Evolutionary conservation across 116 monocot genomes (phyloP).

Genomic region (Phalaenopsis hybrid): DNA sequence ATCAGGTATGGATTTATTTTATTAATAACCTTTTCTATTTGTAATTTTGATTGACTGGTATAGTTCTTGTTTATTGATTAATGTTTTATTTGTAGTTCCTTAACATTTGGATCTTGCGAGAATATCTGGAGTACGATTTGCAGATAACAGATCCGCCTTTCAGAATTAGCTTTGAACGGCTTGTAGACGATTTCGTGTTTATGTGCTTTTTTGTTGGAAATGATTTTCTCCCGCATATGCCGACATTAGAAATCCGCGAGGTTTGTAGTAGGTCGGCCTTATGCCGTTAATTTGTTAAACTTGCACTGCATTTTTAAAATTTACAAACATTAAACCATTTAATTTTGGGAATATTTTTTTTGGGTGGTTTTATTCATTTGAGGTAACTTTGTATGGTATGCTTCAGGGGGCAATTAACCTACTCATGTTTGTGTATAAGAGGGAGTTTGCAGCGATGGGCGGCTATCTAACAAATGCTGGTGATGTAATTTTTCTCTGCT

Average conservation of each 20-base stretch:
- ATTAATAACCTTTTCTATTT: neutral
- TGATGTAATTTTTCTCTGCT: conserved; percentile 59
- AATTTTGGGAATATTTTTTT: conserved; percentile 1
- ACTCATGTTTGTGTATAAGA: conserved; percentile 78
- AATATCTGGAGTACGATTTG: conserved; percentile 87
- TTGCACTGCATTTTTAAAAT: neutral
- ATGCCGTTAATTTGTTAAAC: neutral
- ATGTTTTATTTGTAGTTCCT: conserved; percentile 53
- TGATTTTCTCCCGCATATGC: conserved; percentile 99
- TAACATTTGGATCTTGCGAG: conserved; percentile 87
- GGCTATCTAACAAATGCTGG: conserved; percentile 94
- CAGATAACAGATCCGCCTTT: conserved; percentile 63
- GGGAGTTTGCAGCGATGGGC: conserved; percentile 80
- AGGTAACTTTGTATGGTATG: conserved; percentile 10
- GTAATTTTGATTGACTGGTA: neutral
- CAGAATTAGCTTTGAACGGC: conserved; percentile 65
- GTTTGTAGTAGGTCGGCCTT: conserved; percentile 28
- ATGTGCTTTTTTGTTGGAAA: conserved; percentile 98
- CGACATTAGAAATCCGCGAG: conserved; percentile 95
- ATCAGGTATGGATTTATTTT: conserved; percentile 46
- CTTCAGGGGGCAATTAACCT: conserved; percentile 90
- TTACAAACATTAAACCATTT: neutral
- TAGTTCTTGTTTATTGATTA: neutral
- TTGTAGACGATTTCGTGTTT: conserved; percentile 97
- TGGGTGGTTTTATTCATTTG: neutral